A percentile compares a stretch with the other conserved stretches of the same genome.
Evolutionary conservation across 495 filamentous ascomycete genomes (phyloP).

Genomic region (Tuber microsphaerosporum): DNA sequence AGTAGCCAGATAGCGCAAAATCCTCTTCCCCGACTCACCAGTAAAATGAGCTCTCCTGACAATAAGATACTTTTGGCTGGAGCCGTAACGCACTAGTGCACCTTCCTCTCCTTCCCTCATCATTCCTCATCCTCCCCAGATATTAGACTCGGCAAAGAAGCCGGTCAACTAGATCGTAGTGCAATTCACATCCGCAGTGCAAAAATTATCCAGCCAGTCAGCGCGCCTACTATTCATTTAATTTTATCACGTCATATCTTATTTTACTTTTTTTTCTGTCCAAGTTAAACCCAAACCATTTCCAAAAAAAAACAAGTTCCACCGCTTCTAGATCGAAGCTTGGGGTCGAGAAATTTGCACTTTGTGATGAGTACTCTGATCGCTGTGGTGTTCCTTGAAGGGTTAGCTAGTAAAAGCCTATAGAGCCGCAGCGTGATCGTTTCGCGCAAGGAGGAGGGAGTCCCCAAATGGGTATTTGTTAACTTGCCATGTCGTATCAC

Average conservation of each 20-base stretch:
- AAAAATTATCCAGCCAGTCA: neutral
- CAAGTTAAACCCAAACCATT: neutral
- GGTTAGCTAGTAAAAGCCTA: neutral
- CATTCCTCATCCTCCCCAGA: neutral
- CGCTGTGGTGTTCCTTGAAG: neutral
- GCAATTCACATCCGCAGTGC: slow-evolving; percentile 5
- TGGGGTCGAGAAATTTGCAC: neutral
- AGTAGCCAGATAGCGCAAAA: neutral
- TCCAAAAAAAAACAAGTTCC: neutral
- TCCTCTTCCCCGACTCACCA: neutral
- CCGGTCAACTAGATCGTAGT: neutral
- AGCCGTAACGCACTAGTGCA: neutral
- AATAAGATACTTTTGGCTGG: neutral
- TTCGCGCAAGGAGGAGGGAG: neutral
- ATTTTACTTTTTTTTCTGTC: neutral
- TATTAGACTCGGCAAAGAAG: neutral
- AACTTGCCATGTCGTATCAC: neutral
- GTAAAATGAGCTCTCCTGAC: neutral
- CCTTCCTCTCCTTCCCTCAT: neutral
- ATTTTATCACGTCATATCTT: neutral
- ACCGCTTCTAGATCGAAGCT: neutral
- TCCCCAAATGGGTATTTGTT: neutral
- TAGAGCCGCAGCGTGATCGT: neutral
- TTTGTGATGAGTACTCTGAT: neutral
- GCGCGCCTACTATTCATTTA: neutral